Base-by-base conservation (phyloP, 208 protist genomes). In the Zelonia costaricensis region DNA sequence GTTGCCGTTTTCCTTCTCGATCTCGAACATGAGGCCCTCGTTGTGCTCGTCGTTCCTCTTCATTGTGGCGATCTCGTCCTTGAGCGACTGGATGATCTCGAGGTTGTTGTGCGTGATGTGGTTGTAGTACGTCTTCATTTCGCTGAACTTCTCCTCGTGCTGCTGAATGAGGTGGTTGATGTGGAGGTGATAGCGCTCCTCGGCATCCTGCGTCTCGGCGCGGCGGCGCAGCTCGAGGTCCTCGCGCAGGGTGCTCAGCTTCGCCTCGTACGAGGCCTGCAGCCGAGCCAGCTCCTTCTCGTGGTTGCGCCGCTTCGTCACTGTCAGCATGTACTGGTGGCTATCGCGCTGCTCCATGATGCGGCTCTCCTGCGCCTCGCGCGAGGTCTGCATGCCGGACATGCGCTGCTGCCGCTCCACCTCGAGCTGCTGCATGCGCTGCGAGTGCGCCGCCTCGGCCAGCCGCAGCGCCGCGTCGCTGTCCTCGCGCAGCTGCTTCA, bases 81-180 rank as follows among this genome's bases (percentile, higher is more conserved):
- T 99, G 7, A 99, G 80, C 2, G 91, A 98, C 53, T 97, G 88
- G 69, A 99, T 99, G 25, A 99, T 96, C 39, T 98, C 97, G 13
- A 99, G 61, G 78, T 99, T 99, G 78, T 98, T 99, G 46, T 86
- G 93, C 0, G 97, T 99, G 68, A 99, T 99, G 68, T 97, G 92
- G 63, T 98, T 98, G 84, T 99, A 99, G 88, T 99, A 99, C 4
- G 76, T 73, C 78, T 99, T 99, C 84, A 98, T 98, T 69, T 98
- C 95, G 30, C 68, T 69, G 73, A 99, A 99, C 22, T 98, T 95
- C 31, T 79, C 74, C 72, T 98, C 92, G 77, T 99, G 98, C 62
- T 98, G 95, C 47, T 65, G 63, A 65, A 99, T 97, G 42, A 99
- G 92, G 52, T 93, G 74, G 62, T 97, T 95, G 62, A 99, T 99